Base-by-base conservation (phyloP, 352 stramenopile species). In the Pilasporangium apinafurcum region DNA sequence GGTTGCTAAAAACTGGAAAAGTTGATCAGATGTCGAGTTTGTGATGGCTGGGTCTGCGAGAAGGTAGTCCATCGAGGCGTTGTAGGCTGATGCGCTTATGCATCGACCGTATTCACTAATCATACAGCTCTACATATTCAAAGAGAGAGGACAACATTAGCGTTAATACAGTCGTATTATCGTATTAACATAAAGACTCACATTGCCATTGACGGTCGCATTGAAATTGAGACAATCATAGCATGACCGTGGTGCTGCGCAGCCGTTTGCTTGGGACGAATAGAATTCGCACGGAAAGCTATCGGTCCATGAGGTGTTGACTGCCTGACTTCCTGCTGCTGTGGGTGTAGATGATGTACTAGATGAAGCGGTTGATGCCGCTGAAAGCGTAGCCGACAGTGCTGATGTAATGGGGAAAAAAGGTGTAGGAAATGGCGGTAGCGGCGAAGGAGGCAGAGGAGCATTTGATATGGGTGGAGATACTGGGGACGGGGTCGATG, bases 151-250 rank as follows among this genome's bases (percentile, higher is more conserved):
- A n/a, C n/a, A n/a, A n/a, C n/a, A n/a, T n/a, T n/a, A n/a, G n/a
- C n/a, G n/a, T n/a, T n/a, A n/a, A n/a, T n/a, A n/a, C n/a, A n/a
- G n/a, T n/a, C n/a, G n/a, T n/a, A n/a, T n/a, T n/a, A n/a, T n/a
- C n/a, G n/a, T n/a, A n/a, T n/a, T n/a, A n/a, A n/a, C n/a, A n/a
- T n/a, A n/a, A n/a, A n/a, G n/a, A 5, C 44, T 32, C 13, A 60
- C 31, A 28, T 72, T 63, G 36, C 36, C 48, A 9, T 47, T 46
- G 29, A 78, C 53, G n/a, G n/a, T n/a, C n/a, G n/a, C n/a, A 29
- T 62, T 56, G 45, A 68, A 75, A 30, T 78, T 78, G 13, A 78
- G 56, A 37, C 66, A 78, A 39, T 78, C 66, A 48, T 62, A 78
- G 53, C 66, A 78, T 29, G 51, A 65, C 5, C 66, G 62, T 40